Evolutionary conservation across 768 basidiomycete genomes (phyloP).

Genomic region (Psilocybe cubensis): DNA sequence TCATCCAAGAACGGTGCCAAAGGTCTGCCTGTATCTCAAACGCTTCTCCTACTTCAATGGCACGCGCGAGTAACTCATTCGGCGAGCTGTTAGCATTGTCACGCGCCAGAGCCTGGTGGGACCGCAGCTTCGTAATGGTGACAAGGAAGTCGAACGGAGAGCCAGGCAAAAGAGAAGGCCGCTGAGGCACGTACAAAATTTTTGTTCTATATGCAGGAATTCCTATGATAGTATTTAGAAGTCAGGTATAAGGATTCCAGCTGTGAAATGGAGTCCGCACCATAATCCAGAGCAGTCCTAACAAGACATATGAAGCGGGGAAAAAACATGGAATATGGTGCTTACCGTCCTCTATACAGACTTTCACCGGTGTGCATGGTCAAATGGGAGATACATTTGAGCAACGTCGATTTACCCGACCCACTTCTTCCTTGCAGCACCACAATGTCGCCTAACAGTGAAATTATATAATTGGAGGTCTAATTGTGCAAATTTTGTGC

Average conservation of each 20-base stretch:
- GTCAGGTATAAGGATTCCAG: not conserved
- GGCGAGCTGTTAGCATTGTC: constrained; percentile 19
- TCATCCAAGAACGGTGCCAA: constrained; percentile 82
- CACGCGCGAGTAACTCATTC: constrained; percentile 32
- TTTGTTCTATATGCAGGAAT: constrained; percentile 78
- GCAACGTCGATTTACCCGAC: constrained; percentile 77
- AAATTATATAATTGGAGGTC: not conserved
- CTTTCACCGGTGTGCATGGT: constrained; percentile 71
- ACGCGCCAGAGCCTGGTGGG: constrained; percentile 36
- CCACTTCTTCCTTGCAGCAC: constrained; percentile 83
- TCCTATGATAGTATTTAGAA: constrained; percentile 35
- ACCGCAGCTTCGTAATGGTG: constrained; percentile 55
- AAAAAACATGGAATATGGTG: not conserved
- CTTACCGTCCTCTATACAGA: constrained; percentile 66
- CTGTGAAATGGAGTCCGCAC: constrained; percentile 20
- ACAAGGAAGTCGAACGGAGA: constrained; percentile 76
- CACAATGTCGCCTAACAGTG: constrained; percentile 61
- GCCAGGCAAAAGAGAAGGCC: constrained; percentile 84
- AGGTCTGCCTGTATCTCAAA: constrained; percentile 74
- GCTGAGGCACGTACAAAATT: constrained; percentile 87
- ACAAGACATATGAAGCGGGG: not conserved
- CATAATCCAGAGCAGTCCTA: constrained; percentile 55
- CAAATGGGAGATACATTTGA: constrained; percentile 86
- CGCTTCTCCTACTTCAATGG: constrained; percentile 54
- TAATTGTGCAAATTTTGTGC: not conserved